Evolutionary conservation across 2,329 filamentous ascomycete species (phyloP), one percentile per base, ranked within the genome.

Genomic region (Cryphonectria radicalis): DNA sequence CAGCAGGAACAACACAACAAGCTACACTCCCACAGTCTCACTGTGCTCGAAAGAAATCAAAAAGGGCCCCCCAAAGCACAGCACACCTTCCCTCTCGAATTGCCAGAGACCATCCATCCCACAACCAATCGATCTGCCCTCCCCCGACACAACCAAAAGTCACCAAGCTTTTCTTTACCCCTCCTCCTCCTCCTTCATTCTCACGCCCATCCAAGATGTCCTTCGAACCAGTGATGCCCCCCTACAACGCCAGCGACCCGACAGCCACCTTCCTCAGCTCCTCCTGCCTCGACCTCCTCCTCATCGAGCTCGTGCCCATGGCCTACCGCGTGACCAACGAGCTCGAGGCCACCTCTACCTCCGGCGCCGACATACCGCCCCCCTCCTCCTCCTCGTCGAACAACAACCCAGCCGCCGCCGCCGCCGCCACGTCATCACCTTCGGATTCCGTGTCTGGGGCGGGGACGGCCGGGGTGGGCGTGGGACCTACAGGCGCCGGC

Each of bases 231-330:
- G 87, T 91, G 63, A 84, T 90, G 77, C 90, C 91, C 2, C 89
- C 90, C 19, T 91, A 89, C 84, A 92, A 91, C 81, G 85, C 90
- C 76, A 88, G 87, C 75, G 94, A 97, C 82, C 92, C 93, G 53
- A 86, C 86, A 72, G 92, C 92, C 71, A 89, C 90, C 73, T 93
- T 95, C 83, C 87, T 98, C 77, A 92, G 89, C 83, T 90, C 92
- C 70, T 96, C 95, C 64, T 94, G 93, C 80, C 90, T 99, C 77
- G 96, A 99, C 82, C 92, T 99, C 76, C 89, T 99, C 70, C 89
- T 99, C 76, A 98, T 98, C 79, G 96, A 99, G 84, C 89, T 99
- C 69, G 96, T 99, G 22, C 96, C 96, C 55, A 92, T 98, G 85
- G 93, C 95, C 6, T 94, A 97, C 81, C 91, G 96, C 75, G 87